Base-by-base conservation (phyloP, 192 early-diverging fungal species). In the Ramicandelaber brevisporus region DNA sequence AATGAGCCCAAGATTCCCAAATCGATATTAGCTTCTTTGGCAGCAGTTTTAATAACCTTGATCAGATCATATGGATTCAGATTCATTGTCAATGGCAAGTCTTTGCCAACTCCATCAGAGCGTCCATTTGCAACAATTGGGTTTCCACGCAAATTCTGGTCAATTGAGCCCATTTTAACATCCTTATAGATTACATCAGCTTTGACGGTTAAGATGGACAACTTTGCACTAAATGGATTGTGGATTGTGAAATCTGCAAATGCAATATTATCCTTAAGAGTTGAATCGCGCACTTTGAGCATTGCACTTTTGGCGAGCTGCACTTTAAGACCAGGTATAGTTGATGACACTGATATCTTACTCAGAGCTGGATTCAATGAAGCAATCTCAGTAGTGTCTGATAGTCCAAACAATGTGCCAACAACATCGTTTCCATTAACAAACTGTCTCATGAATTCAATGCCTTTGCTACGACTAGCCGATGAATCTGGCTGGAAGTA, bases 191-290 rank as follows among this genome's bases (percentile, higher is more conserved):
- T 40, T 17, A 56, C 59, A 20, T 48, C 37, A 6, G 57, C 46
- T 26, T 50, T 31, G 29, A 68, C 46, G 21, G 46, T 50, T 12
- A 29, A 36, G 39, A 67, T 67, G 17, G 39, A 39, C 29, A 67
- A 34, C n/a, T 38, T 39, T 20, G 64, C 51, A 12, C 30, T 27
- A 40, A 67, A 63, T 7, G 64, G 64, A 36, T 67, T 63, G 27
- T 53, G 45, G 26, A 67, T 38, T 5, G 37, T 37, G 17, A 67
- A 55, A 8, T 31, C 30, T 12, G 59, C 55, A 38, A 40, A 34
- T 19, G 62, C 60, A 18, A 55, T 27, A 21, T 45, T 42, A 16
- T 46, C 53, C 13, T 34, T 32, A 12, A 50, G 41, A 17, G 62
- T 59, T 30, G 51, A 31, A 24, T 35, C 34, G n/a, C 39, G 27